Evolutionary conservation across 805 yeast genomes (phyloP), one percentile per base, ranked within the genome.

Genomic region (Ogataea paraovalis): DNA sequence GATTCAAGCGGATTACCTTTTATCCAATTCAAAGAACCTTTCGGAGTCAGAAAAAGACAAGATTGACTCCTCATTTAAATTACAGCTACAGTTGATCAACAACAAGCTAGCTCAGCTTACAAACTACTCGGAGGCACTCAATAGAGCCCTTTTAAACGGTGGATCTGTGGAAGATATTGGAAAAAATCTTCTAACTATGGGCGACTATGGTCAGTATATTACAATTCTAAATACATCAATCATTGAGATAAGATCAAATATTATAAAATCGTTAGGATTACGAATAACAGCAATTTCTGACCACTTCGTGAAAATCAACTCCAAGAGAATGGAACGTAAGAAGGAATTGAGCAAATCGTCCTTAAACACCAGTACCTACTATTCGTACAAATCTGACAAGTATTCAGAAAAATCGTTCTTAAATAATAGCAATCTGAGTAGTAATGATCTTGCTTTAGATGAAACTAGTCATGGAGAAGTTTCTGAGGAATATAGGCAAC

Each of bases 221-320:
- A 56, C 64, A 14, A 46, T 71, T 1, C 70, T 68, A 42, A 69
- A 68, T 47, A 52, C 56, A 9, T 69, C 79, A 0, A 61, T 75
- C 30, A 65, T 68, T 3, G 59, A 68, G 25, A 77, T 78, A 47
- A 67, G 86, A 47, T 64, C 67, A 12, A 80, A 78, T 39, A 66
- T 82, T 0, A 58, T 82, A 36, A 70, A 72, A 47, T 75, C 79
- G 23, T 62, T 82, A 27, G 74, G 74, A 41, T 63, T 75, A 41
- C 55, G 71, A 44, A 64, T 79, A 9, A 73, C 72, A 34, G 47
- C 57, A 2, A 66, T 74, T 4, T 76, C 79, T 33, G 65, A 72
- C 19, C 56, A 59, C 12, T 79, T 81, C 53, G 73, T 79, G 16
- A 49, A 62, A 2, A 69, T 82, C 64, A 82, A 79, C 51, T 70